Conservation (phyloP, 495 filamentous ascomycete genomes). For the Cenococcum geophilum region DNA sequence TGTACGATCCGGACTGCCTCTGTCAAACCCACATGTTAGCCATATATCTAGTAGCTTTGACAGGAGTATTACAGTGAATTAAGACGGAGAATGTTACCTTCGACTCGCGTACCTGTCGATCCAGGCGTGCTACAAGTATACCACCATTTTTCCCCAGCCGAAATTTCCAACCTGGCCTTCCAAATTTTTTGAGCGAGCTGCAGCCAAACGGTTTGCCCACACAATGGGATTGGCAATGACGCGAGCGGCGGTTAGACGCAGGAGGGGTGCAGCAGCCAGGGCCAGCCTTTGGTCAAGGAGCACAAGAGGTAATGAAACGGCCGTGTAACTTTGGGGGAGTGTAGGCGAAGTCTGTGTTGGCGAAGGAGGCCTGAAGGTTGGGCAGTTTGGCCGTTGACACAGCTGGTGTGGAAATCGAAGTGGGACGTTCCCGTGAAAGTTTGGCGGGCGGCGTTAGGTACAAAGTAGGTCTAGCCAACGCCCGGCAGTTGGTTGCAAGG, state of each 20-base stretch:
- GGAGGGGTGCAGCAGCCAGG: slow-evolving; percentile 16
- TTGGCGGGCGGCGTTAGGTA: neutral
- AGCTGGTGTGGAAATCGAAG: slow-evolving; percentile 14
- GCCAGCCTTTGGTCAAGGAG: neutral
- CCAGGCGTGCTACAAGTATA: slow-evolving; percentile 22
- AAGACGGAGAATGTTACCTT: slow-evolving; percentile 24
- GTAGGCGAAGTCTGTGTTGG: neutral
- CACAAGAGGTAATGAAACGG: slow-evolving; percentile 13
- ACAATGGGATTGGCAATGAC: slow-evolving; percentile 23
- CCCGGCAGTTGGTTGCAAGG: too few species aligned
- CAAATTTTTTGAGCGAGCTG: slow-evolving; percentile 15
- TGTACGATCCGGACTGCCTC: slow-evolving; percentile 6
- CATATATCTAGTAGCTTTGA: neutral
- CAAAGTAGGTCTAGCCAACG: neutral
- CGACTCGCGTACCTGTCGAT: slow-evolving; percentile 21
- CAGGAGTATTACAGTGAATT: slow-evolving; percentile 15
- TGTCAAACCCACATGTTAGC: slow-evolving; percentile 21
- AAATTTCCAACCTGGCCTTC: slow-evolving; percentile 5
- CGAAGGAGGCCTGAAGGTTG: slow-evolving; percentile 1
- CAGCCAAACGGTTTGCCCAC: slow-evolving; percentile 15
- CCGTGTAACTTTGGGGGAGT: slow-evolving; percentile 13
- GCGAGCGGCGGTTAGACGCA: slow-evolving; percentile 28
- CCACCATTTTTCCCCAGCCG: slow-evolving; percentile 21
- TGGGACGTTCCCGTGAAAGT: neutral
- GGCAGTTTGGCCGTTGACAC: slow-evolving; percentile 2